Percentiles rank a stretch among this genome's conserved stretches.
Evolutionary conservation across 768 basidiomycete species (phyloP).

Genomic region (Trametes cinnabarina): DNA sequence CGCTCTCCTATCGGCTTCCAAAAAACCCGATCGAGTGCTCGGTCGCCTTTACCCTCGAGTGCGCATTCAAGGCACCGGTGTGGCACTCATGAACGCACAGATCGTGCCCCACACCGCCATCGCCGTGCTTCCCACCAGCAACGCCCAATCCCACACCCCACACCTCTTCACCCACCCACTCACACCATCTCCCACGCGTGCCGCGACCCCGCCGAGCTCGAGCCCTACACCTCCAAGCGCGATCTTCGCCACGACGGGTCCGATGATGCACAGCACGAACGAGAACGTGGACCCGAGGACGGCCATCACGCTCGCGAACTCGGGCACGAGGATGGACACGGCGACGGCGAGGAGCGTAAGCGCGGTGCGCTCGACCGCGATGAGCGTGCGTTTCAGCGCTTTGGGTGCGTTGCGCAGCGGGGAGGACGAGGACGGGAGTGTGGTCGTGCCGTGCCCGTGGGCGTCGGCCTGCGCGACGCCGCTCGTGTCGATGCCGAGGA

Average conservation of each 20-base stretch:
- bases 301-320: slow-evolving; percentile 83
- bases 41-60: neutral
- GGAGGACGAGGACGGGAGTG: slow-evolving; percentile 10
- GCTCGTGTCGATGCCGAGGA: slow-evolving; percentile 63
- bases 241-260: slow-evolving; percentile 71
- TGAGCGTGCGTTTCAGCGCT: slow-evolving; percentile 40
- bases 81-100: slow-evolving; percentile 52
- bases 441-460: slow-evolving; percentile 19
- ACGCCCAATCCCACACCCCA: slow-evolving; percentile 47
- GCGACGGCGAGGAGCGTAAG: slow-evolving; percentile 59
- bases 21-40: too few relatives aligned
- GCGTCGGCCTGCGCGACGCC: slow-evolving; percentile 24
- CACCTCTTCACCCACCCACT: slow-evolving; percentile 37
- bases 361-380: slow-evolving; percentile 53
- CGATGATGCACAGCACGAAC: slow-evolving; percentile 52
- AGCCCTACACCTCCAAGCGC: slow-evolving; percentile 43
- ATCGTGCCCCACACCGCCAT: slow-evolving; percentile 82
- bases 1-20: too few relatives aligned
- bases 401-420: slow-evolving; percentile 28
- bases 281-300: slow-evolving; percentile 90
- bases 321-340: slow-evolving; percentile 74
- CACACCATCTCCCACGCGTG: slow-evolving; percentile 47
- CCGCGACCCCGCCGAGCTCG: slow-evolving; percentile 50
- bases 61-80: slow-evolving; percentile 11
- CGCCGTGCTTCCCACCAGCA: slow-evolving; percentile 50